Evolutionary conservation across 805 yeast species (phyloP).

Genomic region (Millerago galiae): DNA sequence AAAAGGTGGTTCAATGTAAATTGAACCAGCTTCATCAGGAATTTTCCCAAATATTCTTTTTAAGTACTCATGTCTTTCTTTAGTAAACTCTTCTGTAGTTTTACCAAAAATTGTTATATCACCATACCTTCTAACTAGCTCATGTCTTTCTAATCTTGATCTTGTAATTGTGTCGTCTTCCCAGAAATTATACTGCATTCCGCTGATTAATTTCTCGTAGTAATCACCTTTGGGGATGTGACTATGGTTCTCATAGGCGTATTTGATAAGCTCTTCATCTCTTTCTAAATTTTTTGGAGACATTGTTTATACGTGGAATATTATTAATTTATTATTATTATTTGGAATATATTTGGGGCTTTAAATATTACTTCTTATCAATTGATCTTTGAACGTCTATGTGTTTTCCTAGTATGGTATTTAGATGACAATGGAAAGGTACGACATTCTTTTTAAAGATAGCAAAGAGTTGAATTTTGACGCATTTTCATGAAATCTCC

Average conservation of each 20-base stretch:
- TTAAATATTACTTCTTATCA: too few relatives aligned
- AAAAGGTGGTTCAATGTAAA: constrained; percentile 39
- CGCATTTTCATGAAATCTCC: too few relatives aligned
- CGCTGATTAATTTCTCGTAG: constrained; percentile 5
- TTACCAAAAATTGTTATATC: constrained; percentile 16
- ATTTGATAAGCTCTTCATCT: constrained; percentile 11
- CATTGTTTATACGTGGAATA: not conserved
- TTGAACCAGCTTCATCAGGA: constrained; percentile 27
- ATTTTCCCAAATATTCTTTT: constrained; percentile 39
- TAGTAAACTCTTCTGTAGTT: constrained; percentile 21
- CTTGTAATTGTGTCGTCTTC: constrained; percentile 15
- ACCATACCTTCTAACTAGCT: constrained; percentile 22
- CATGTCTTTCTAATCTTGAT: constrained; percentile 22
- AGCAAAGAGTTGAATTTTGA: too few relatives aligned
- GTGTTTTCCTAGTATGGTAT: too few relatives aligned
- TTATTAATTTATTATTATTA: too few relatives aligned
- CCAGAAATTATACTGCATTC: constrained; percentile 1
- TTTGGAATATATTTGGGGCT: too few relatives aligned
- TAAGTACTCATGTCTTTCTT: constrained; percentile 33
- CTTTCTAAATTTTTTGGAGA: not conserved
- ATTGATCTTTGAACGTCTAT: too few relatives aligned
- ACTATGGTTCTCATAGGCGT: constrained; percentile 15
- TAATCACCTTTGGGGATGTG: constrained; percentile 15
- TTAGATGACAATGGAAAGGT: too few relatives aligned
- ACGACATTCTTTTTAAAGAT: too few relatives aligned